phyloP scores from a whole-genome alignment of 352 stramenopile species.

The Globisporangium paddicum region DNA sequence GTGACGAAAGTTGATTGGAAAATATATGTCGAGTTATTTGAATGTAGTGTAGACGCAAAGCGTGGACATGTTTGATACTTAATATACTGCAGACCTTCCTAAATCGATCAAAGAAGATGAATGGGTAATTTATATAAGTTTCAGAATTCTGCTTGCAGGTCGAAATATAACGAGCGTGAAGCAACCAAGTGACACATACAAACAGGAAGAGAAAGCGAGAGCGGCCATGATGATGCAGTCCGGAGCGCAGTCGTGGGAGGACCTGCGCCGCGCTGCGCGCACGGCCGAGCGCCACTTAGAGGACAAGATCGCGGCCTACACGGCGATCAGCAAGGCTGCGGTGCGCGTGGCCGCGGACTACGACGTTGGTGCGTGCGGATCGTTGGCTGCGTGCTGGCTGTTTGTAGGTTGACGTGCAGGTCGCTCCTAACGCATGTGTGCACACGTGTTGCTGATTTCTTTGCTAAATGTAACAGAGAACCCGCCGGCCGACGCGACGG shows the following conservation, averaged over 20 bases:
- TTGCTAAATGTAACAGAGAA: slow-evolving; percentile 38
- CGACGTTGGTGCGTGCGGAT: slow-evolving; percentile 49
- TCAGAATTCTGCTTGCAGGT: not conserved
- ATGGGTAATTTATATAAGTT: too few relatives aligned
- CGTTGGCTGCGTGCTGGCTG: not conserved
- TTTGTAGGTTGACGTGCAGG: not conserved
- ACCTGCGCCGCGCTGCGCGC: slow-evolving; percentile 63
- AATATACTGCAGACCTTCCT: not conserved
- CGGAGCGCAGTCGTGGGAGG: slow-evolving; percentile 56
- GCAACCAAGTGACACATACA: not conserved
- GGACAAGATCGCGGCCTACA: slow-evolving; percentile 78
- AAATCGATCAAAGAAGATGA: not conserved
- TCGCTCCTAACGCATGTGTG: not conserved
- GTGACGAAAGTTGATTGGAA: not conserved
- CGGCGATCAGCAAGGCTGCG: slow-evolving; percentile 45
- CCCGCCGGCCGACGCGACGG: slow-evolving; percentile 40
- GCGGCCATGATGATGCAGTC: slow-evolving; percentile 53
- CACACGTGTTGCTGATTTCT: not conserved
- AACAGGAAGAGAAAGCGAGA: not conserved
- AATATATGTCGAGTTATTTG: not conserved
- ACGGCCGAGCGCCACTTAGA: slow-evolving; percentile 72
- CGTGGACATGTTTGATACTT: not conserved
- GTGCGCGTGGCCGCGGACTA: slow-evolving; percentile 31
- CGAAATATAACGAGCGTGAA: not conserved
- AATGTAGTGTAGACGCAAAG: not conserved